Percentiles rank a stretch among this genome's conserved stretches.
These are phyloP conservation scores for Colletotrichum sp. DNA, from an alignment of 2,329 filamentous ascomycete species.

Conservation along the genomic window DNA sequence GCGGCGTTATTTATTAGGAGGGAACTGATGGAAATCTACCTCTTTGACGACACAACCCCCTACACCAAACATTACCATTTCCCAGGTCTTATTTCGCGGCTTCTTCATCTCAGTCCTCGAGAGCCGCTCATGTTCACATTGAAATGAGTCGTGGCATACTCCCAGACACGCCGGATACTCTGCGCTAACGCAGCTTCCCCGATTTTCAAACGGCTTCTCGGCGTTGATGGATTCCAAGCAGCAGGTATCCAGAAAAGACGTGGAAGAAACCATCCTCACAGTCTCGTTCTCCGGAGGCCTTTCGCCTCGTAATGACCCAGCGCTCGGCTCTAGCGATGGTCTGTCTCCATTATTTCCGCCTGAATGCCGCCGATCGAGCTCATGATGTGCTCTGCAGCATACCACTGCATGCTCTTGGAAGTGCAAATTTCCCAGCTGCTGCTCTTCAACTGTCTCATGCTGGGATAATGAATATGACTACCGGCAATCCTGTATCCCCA, in stretches of 20 bases:
- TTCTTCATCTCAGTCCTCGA: not conserved
- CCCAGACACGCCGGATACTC: not conserved
- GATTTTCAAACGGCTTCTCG: not conserved
- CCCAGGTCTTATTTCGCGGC: not conserved
- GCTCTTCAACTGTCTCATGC: not conserved
- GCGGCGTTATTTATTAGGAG: not conserved
- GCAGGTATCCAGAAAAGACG: not conserved
- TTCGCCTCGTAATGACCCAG: not conserved
- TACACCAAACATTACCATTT: not conserved
- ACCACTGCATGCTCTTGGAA: not conserved
- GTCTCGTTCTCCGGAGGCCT: not conserved
- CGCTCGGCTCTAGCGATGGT: not conserved
- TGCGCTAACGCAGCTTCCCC: not conserved
- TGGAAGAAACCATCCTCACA: not conserved
- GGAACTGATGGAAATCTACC: not conserved
- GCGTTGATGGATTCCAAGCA: not conserved
- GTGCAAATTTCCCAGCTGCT: not conserved
- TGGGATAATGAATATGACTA: accelerated
- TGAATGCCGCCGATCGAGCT: not conserved
- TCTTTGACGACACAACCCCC: not conserved
- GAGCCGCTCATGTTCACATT: not conserved
- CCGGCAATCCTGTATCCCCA: not conserved
- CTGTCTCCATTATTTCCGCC: not conserved
- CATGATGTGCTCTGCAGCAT: not conserved
- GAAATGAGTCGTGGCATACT: not conserved